Evolutionary conservation across 2,329 filamentous ascomycete genomes (phyloP).

Genomic region (Talaromyces pinophilus): DNA sequence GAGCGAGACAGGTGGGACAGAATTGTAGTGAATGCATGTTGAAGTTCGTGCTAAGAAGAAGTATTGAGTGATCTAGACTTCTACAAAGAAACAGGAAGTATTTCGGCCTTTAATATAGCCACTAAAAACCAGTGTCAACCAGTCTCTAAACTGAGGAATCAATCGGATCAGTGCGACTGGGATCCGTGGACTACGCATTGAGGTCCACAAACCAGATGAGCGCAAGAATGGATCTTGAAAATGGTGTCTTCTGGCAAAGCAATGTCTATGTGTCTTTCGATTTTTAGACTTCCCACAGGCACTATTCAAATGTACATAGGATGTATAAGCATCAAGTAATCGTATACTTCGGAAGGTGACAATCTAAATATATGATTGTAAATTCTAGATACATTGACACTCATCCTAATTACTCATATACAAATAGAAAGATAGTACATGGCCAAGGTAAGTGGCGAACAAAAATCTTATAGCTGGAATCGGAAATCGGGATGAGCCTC

Average conservation of each 20-base stretch:
- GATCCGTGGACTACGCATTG: background rate
- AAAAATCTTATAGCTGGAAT: conserved; percentile 23
- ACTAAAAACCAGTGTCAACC: background rate
- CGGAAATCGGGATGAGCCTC: conserved; percentile 26
- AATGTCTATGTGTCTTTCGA: background rate
- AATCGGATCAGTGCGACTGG: background rate
- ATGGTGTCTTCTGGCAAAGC: background rate
- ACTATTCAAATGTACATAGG: background rate
- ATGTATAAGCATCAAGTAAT: background rate
- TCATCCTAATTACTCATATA: conserved; percentile 1
- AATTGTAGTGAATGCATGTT: background rate
- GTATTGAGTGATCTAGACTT: background rate
- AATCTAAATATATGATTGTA: background rate
- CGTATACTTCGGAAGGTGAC: background rate
- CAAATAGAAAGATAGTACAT: background rate
- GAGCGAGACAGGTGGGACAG: background rate
- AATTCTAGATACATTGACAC: background rate
- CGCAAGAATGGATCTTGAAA: background rate
- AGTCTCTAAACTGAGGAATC: background rate
- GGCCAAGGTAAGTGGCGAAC: background rate
- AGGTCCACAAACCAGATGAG: background rate
- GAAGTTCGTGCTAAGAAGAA: background rate
- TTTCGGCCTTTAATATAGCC: background rate
- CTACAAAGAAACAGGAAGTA: background rate
- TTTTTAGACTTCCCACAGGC: background rate